Base-by-base conservation (phyloP, 2,329 filamentous ascomycete genomes). In the Aphanoascus verrucosus region DNA sequence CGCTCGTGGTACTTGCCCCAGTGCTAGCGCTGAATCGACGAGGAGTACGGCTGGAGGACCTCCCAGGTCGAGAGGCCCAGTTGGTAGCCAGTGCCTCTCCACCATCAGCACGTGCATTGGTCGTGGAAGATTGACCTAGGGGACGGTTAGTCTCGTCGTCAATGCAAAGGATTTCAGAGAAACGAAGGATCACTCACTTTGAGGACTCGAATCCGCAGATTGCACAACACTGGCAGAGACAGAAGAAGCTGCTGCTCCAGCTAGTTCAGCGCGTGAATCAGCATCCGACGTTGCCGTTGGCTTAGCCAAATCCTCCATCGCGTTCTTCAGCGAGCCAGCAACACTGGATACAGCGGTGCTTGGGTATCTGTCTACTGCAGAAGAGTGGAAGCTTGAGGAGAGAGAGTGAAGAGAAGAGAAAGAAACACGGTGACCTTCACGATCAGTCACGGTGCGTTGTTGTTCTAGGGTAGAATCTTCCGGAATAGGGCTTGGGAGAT, bases 1-100 rank as follows among this genome's bases (percentile, higher is more conserved):
- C 69, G 63, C 86, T 93, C 57, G 87, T 81, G 65, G 85, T 93
- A 70, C 86, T 93, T 38, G 84, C 81, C n/a, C 77, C 83, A 38
- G 86, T 90, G 68, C 87, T 93, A 20, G 82, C 84, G 63, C 88
- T 94, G 61, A 93, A 83, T 56, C 88, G 79, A 57, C 88, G 77
- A 66, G 87, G 85, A 17, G 76, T 81, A 62, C 79, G 76, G 64
- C 86, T 88, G 42, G 84, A 79, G 45, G 84, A 85, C 58, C 70
- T 65, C 37, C 64, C 63, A 7, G 69, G 62, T n/a, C 64, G 64
- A 31, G 65, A 57, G 17, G 61, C 55, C 59, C 55, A 54, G 51
- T 55, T 51, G 49, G 49, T 37, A 66, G 41, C 44, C 9, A 42
- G 43, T 14, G 45, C 44, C 23, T 53, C 51, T 28, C 34, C 42